Evolutionary conservation across 2,329 filamentous ascomycete genomes (phyloP), one percentile per base, ranked within the genome.

Genomic region (Arthrobotrys musiformis): DNA sequence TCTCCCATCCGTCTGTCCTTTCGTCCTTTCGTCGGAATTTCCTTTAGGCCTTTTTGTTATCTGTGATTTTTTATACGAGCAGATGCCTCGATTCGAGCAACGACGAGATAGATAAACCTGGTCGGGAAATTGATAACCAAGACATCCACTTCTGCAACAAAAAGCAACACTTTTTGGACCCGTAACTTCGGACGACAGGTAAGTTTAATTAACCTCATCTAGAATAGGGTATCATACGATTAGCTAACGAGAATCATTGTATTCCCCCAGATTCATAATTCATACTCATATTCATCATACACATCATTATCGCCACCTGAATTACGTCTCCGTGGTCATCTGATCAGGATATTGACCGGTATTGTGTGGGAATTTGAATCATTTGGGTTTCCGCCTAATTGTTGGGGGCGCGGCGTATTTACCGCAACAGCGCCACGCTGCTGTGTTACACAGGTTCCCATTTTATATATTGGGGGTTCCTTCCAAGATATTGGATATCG

Each of bases 101-200:
- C 30, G 30, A 28, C 48, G 6, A 22, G 46, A 50, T 37, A 40
- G n/a, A n/a, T n/a, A 15, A 60, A 13, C 40, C 8, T 11, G 26
- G 30, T 0, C 13, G 24, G 7, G n/a, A n/a, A 22, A 17, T 62
- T 42, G 66, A 26, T 15, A 58, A 24, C 22, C 22, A 28, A 70
- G 60, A 46, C 46, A 64, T 19, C 11, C 28, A 19, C 6, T n/a
- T 58, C 58, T 64, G 68, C 58, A 72, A 72, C 68, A 72, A 33
- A 72, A 33, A 26, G 35, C 68, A 72, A 70, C 67, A 63, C 67
- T 24, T 42, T 56, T 28, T 40, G 3, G 1, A 13, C 54, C 30
- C 17, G 52, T 17, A 37, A 58, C 30, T 40, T 58, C 54, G 54
- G 54, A 58, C 54, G 54, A 58, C 54, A 58, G 54, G 54, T 58